phyloP scores from a whole-genome alignment of 257 asterid species.

The Lithospermum erythrorhizon region DNA sequence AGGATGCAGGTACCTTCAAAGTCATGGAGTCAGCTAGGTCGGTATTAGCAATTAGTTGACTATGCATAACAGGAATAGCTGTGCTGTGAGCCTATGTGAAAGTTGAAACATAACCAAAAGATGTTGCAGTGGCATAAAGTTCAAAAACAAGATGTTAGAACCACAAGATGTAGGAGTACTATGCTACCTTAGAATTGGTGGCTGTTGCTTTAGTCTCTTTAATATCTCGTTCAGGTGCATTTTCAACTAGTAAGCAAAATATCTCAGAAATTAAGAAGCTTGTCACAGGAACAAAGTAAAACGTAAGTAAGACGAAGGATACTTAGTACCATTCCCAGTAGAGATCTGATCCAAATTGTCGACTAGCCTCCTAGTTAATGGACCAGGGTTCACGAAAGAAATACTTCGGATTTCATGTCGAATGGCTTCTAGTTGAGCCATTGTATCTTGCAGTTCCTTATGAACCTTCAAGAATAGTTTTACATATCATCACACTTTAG shows the following conservation, averaged over 20 bases:
- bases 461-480: conserved; percentile 35
- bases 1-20: background rate
- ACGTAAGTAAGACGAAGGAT: background rate
- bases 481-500: conserved; percentile 5
- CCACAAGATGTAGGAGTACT: background rate
- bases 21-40: background rate
- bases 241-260: conserved; percentile 19
- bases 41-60: background rate
- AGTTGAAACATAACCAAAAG: background rate
- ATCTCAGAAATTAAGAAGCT: background rate
- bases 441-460: conserved; percentile 81
- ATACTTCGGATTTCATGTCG: conserved; percentile 64
- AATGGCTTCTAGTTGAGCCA: conserved; percentile 82
- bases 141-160: background rate
- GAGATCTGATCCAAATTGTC: conserved; percentile 43
- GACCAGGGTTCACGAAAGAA: conserved; percentile 70
- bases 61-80: background rate
- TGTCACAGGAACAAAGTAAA: background rate
- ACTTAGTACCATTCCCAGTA: conserved; percentile 22
- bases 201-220: conserved; percentile 20
- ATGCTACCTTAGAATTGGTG: conserved; percentile 37
- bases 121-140: background rate
- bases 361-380: conserved; percentile 52
- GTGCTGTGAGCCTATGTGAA: background rate
- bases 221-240: conserved; percentile 24